Evolutionary conservation across 208 protist species (phyloP).

Genomic region (Leishmania martiniquensis): DNA sequence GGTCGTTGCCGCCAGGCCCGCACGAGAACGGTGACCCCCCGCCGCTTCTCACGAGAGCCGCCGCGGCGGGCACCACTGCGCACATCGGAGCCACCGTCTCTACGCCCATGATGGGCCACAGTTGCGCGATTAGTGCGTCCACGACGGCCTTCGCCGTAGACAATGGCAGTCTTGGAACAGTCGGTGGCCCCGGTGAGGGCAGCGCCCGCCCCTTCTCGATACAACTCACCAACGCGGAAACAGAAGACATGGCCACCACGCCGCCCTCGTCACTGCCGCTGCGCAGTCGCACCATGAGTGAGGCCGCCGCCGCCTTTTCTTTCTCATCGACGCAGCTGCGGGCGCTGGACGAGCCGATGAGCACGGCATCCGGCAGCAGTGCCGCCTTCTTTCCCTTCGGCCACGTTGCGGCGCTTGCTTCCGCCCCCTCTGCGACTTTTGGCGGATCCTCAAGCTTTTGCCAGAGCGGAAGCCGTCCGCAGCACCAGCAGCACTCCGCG

Average conservation of each 20-base stretch:
- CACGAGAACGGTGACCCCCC: not conserved
- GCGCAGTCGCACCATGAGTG: constrained; percentile 21
- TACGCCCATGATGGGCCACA: not conserved
- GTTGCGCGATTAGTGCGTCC: not conserved
- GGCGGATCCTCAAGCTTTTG: not conserved
- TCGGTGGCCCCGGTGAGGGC: not conserved
- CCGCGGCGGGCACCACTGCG: not conserved
- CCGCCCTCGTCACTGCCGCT: constrained; percentile 21
- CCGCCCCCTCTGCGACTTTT: not conserved
- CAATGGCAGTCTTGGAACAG: not conserved
- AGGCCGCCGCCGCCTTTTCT: constrained; percentile 5
- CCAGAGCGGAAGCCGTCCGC: not conserved
- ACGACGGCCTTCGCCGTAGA: not conserved
- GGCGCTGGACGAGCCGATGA: constrained; percentile 7
- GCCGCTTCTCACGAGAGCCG: not conserved
- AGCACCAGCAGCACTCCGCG: not conserved
- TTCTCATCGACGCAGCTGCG: not conserved
- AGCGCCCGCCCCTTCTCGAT: constrained; percentile 7
- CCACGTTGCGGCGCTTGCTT: not conserved
- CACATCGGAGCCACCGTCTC: constrained; percentile 8
- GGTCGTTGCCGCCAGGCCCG: not conserved
- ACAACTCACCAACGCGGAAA: constrained; percentile 12
- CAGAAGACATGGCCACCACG: not conserved
- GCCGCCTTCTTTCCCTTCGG: constrained; percentile 14
- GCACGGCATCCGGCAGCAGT: constrained; percentile 10